Percentiles rank a stretch among this genome's conserved stretches.
Conservation (phyloP, 2,329 filamentous ascomycete genomes). For the Sporothrix brasiliensis region DNA sequence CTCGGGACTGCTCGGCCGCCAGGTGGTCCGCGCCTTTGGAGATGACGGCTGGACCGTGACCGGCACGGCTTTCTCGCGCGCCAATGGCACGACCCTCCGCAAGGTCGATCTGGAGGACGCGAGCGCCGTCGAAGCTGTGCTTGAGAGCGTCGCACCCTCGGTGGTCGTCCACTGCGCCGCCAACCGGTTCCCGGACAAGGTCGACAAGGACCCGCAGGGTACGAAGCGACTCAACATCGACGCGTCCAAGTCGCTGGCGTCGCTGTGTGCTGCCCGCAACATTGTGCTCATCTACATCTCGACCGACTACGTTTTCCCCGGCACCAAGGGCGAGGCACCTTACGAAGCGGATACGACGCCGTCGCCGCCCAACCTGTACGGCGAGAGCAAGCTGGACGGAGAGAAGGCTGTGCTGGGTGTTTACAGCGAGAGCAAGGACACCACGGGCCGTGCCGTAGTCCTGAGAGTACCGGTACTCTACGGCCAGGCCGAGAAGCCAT, state of each 20-base stretch:
- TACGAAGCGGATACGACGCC: slow-evolving; percentile 69
- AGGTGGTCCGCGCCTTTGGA: slow-evolving; percentile 73
- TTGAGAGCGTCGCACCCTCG: slow-evolving; percentile 66
- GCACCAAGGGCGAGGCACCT: slow-evolving; percentile 75
- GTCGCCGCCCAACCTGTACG: slow-evolving; percentile 75
- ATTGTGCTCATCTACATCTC: slow-evolving; percentile 76
- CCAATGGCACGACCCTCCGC: slow-evolving; percentile 68
- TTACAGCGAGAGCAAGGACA: slow-evolving; percentile 45
- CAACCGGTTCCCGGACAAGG: slow-evolving; percentile 85
- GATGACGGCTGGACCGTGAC: slow-evolving; percentile 68
- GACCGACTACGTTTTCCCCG: slow-evolving; percentile 80
- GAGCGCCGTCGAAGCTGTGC: slow-evolving; percentile 51
- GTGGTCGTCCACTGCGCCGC: slow-evolving; percentile 86
- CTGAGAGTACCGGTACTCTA: slow-evolving; percentile 84
- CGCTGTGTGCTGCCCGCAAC: slow-evolving; percentile 62
- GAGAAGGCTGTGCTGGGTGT: slow-evolving; percentile 67
- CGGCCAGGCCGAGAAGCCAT: slow-evolving; percentile 68
- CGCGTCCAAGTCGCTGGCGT: slow-evolving; percentile 68
- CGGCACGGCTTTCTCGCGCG: slow-evolving; percentile 74
- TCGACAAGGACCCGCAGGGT: slow-evolving; percentile 75
- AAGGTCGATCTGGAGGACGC: slow-evolving; percentile 58
- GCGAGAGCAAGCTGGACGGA: slow-evolving; percentile 63
- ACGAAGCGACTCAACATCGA: slow-evolving; percentile 74
- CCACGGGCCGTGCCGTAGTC: slow-evolving; percentile 63
- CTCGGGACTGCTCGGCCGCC: slow-evolving; percentile 78